phyloP scores from a whole-genome alignment of 2,329 filamentous ascomycete species.

The Plectosphaerella sp. region DNA sequence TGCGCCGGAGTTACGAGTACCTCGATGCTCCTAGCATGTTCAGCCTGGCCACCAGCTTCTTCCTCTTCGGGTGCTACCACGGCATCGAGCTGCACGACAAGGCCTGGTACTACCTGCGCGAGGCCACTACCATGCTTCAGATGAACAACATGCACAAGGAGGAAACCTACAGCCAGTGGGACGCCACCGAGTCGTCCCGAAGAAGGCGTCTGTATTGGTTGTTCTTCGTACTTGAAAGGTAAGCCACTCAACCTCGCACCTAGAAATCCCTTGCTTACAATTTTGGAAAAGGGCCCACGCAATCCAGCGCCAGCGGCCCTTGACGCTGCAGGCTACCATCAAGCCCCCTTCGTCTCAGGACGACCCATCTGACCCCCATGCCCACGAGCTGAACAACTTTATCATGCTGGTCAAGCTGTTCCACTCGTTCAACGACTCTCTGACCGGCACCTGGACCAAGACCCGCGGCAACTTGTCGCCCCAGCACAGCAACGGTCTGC shows the following conservation, averaged over 20 bases:
- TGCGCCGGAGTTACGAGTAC: constrained; percentile 59
- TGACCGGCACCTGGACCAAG: constrained; percentile 64
- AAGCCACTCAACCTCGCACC: constrained; percentile 13
- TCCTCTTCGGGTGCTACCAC: constrained; percentile 69
- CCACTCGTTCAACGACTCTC: constrained; percentile 60
- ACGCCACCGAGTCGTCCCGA: constrained; percentile 55
- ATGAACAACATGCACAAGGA: constrained; percentile 59
- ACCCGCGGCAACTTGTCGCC: constrained; percentile 52
- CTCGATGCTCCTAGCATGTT: constrained; percentile 52
- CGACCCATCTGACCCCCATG: constrained; percentile 52
- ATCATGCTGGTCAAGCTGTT: constrained; percentile 59
- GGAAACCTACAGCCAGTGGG: constrained; percentile 55
- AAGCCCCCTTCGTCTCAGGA: constrained; percentile 59
- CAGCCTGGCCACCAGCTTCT: constrained; percentile 69
- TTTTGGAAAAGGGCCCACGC: constrained; percentile 56
- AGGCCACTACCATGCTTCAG: constrained; percentile 67
- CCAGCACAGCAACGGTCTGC: constrained; percentile 51
- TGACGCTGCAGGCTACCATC: constrained; percentile 67
- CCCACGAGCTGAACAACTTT: constrained; percentile 50
- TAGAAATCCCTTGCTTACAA: constrained; percentile 6
- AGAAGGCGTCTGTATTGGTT: constrained; percentile 69
- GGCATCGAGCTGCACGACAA: constrained; percentile 69
- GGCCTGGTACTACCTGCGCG: constrained; percentile 75
- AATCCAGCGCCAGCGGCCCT: constrained; percentile 63
- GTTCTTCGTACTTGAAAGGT: constrained; percentile 68